phyloP scores from a whole-genome alignment of 208 protist genomes.

The Naegleria fowleri region DNA sequence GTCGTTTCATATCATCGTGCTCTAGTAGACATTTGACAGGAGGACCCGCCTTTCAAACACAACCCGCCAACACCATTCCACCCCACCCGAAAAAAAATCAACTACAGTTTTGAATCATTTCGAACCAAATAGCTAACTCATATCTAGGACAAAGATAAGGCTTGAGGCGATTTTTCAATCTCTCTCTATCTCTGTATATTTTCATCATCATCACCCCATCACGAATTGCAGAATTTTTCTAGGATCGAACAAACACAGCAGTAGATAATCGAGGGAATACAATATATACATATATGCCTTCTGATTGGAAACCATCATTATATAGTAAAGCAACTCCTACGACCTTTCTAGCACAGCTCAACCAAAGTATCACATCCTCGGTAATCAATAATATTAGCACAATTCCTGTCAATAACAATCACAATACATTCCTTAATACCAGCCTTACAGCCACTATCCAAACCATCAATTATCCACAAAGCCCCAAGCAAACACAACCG shows the following conservation, averaged over 20 bases:
- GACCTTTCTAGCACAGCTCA: background rate
- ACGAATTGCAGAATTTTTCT: background rate
- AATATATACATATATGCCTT: background rate
- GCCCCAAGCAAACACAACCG: background rate
- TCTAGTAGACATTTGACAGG: too few relatives aligned
- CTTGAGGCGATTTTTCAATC: too few relatives aligned
- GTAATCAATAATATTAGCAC: background rate
- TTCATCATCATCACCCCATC: too few relatives aligned
- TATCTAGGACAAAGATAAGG: too few relatives aligned
- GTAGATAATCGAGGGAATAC: background rate
- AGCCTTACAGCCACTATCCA: background rate
- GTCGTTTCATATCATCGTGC: too few relatives aligned
- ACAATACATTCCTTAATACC: background rate
- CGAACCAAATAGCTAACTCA: too few relatives aligned
- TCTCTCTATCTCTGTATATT: too few relatives aligned
- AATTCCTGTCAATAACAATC: background rate
- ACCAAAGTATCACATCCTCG: background rate
- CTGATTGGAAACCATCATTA: background rate
- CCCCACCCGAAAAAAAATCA: too few relatives aligned
- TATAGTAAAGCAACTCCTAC: too few relatives aligned
- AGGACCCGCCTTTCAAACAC: too few relatives aligned
- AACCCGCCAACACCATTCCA: too few relatives aligned
- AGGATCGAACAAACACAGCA: background rate
- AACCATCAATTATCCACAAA: background rate
- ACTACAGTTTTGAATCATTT: too few relatives aligned